These are phyloP conservation scores for Pochonia chlamydosporia DNA, from an alignment of 2,329 filamentous ascomycete genomes.

Conservation along the genomic window DNA sequence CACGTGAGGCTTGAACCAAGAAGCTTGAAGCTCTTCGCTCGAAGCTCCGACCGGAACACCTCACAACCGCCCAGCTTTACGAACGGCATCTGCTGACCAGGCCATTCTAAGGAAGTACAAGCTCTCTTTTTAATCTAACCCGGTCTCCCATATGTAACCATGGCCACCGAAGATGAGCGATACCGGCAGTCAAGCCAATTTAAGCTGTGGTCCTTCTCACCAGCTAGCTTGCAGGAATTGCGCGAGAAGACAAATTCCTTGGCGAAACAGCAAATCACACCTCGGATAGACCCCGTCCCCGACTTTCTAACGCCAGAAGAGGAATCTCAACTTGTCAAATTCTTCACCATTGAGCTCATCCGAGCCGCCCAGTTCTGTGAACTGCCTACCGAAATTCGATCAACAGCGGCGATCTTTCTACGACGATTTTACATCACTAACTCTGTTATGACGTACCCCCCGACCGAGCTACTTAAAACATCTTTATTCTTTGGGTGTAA, in stretches of 20 bases:
- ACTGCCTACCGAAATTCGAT: constrained; percentile 43
- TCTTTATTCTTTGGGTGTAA: constrained; percentile 92
- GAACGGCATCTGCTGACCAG: neutral
- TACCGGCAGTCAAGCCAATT: constrained; percentile 90
- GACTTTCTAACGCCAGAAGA: constrained; percentile 80
- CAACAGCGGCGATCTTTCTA: constrained; percentile 81
- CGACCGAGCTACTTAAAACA: constrained; percentile 81
- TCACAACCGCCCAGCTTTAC: neutral
- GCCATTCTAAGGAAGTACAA: neutral
- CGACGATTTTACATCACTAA: constrained; percentile 95
- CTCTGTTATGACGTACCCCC: constrained; percentile 93
- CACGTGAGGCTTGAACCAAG: constrained; percentile 5
- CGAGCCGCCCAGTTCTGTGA: constrained; percentile 50
- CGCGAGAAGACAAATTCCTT: constrained; percentile 74
- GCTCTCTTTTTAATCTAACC: too few relatives aligned
- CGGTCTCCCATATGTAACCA: constrained; percentile 22
- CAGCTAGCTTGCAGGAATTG: constrained; percentile 61
- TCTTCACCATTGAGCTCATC: constrained; percentile 60
- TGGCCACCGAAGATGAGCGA: constrained; percentile 81
- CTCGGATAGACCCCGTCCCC: constrained; percentile 52
- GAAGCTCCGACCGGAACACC: neutral
- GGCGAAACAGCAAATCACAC: constrained; percentile 57
- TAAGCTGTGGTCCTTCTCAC: constrained; percentile 86
- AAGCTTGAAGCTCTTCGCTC: neutral
- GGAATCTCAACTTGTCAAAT: constrained; percentile 74